phyloP scores from a whole-genome alignment of 2,329 filamentous ascomycete species.

The Aspergillus intermedius region DNA sequence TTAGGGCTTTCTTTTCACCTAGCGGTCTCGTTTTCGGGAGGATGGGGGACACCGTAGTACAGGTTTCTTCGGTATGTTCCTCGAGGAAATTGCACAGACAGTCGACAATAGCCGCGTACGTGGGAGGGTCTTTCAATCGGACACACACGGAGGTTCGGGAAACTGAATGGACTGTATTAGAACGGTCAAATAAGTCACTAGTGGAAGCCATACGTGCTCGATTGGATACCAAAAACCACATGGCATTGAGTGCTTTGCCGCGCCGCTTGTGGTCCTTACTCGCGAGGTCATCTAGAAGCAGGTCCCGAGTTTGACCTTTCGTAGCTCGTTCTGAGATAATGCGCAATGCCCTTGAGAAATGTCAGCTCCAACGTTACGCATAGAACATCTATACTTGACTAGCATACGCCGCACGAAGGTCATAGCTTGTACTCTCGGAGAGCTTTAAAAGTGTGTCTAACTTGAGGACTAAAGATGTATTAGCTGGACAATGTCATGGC shows the following conservation, averaged over 20 bases:
- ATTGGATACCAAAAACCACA: conserved; percentile 38
- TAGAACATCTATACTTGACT: conserved; percentile 43
- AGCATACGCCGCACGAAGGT: conserved; percentile 62
- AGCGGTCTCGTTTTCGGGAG: conserved; percentile 35
- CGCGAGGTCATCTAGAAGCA: conserved; percentile 37
- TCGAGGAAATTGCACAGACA: conserved; percentile 38
- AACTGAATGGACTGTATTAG: conserved; percentile 17
- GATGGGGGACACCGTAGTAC: conserved; percentile 30
- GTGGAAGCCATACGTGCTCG: conserved; percentile 27
- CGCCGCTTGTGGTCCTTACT: conserved; percentile 32
- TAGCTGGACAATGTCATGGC: conserved; percentile 5
- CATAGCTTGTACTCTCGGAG: conserved; percentile 63
- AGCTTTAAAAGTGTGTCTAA: conserved; percentile 61
- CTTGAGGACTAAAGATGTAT: conserved; percentile 47
- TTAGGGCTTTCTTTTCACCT: conserved; percentile 38
- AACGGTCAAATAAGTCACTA: neutral
- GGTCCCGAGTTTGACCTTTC: conserved; percentile 32
- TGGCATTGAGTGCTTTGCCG: conserved; percentile 36
- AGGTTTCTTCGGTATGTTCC: conserved; percentile 30
- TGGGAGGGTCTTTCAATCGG: conserved; percentile 28
- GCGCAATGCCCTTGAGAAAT: conserved; percentile 32
- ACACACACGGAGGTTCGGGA: conserved; percentile 29
- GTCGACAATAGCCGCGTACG: conserved; percentile 34
- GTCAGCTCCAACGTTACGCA: conserved; percentile 37
- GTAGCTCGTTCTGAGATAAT: conserved; percentile 42